These are phyloP conservation scores for Phytophthora chlamydospora DNA, from an alignment of 352 stramenopile species.

Conservation along the genomic window DNA sequence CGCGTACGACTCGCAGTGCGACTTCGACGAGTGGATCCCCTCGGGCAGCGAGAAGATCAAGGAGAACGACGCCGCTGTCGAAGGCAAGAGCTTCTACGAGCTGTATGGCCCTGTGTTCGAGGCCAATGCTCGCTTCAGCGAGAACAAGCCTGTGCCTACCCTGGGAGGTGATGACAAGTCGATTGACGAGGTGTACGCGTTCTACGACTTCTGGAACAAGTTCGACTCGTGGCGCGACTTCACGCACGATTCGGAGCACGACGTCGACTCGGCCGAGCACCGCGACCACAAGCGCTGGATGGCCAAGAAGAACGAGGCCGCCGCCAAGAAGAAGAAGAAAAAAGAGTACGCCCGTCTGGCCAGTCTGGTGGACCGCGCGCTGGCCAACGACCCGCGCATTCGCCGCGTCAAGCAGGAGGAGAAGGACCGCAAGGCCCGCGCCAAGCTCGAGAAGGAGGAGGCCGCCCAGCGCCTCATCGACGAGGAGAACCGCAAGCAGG, in stretches of 20 bases:
- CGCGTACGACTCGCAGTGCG: constrained; percentile 85
- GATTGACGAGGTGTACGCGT: constrained; percentile 75
- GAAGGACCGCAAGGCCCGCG: constrained; percentile 83
- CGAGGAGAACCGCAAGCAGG: constrained; percentile 66
- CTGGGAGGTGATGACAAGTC: constrained; percentile 66
- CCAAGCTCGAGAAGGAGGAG: constrained; percentile 80
- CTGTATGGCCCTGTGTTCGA: constrained; percentile 83
- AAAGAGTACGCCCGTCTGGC: constrained; percentile 85
- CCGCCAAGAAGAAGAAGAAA: constrained; percentile 91
- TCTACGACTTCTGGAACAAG: constrained; percentile 93
- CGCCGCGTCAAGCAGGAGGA: constrained; percentile 83
- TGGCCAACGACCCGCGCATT: constrained; percentile 78
- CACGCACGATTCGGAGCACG: constrained; percentile 84
- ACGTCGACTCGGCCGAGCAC: constrained; percentile 84
- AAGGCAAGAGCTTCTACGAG: constrained; percentile 87
- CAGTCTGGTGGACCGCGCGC: constrained; percentile 79
- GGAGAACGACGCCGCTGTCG: constrained; percentile 65
- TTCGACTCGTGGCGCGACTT: constrained; percentile 89
- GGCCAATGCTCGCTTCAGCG: constrained; percentile 83
- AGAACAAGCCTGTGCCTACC: constrained; percentile 74
- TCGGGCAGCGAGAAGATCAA: constrained; percentile 77
- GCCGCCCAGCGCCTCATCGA: constrained; percentile 70
- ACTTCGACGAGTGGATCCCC: constrained; percentile 88
- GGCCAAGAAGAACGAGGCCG: constrained; percentile 88
- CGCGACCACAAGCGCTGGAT: constrained; percentile 90